Percentiles rank a stretch among this genome's conserved stretches.
phyloP scores from a whole-genome alignment of 164 flowering plant genomes.

The Aristolochia contorta region DNA sequence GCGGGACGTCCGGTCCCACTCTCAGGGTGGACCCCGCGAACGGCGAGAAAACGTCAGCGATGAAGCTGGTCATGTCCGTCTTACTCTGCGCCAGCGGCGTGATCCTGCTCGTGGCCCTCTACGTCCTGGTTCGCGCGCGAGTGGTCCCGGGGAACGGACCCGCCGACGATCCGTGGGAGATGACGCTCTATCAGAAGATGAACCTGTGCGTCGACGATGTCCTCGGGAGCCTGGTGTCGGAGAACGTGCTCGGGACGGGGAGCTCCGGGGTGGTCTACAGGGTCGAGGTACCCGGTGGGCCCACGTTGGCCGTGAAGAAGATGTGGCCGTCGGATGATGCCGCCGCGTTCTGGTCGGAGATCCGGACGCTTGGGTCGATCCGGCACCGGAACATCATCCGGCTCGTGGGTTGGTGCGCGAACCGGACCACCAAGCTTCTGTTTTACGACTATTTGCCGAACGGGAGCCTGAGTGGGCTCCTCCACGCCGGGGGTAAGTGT shows the following conservation, averaged over 20 bases:
- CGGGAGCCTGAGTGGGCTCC: constrained; percentile 78
- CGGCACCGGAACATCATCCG: constrained; percentile 83
- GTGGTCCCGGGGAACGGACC: constrained; percentile 14
- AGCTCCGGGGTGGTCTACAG: constrained; percentile 94
- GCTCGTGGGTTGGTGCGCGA: constrained; percentile 74
- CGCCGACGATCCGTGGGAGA: constrained; percentile 51
- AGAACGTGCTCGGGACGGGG: constrained; percentile 85
- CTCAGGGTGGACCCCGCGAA: constrained; percentile 16
- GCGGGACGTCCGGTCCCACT: constrained; percentile 22
- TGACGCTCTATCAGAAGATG: constrained; percentile 81
- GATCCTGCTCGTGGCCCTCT: constrained; percentile 50
- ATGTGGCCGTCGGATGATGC: constrained; percentile 79
- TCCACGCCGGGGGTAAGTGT: constrained; percentile 48
- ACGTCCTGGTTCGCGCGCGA: constrained; percentile 40
- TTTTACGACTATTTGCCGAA: constrained; percentile 83
- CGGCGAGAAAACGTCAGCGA: constrained; percentile 25
- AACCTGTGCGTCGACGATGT: constrained; percentile 69
- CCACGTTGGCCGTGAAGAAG: constrained; percentile 78
- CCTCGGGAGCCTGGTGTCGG: constrained; percentile 40
- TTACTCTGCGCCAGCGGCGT: constrained; percentile 57
- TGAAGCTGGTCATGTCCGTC: constrained; percentile 59
- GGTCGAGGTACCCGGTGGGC: constrained; percentile 50
- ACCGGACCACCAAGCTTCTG: constrained; percentile 49
- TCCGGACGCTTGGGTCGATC: constrained; percentile 70
- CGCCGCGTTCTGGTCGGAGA: constrained; percentile 73